Percentiles rank a stretch among this genome's conserved stretches.
Evolutionary conservation across 2,329 filamentous ascomycete species (phyloP).

Genomic region (Aspergillus proliferans): DNA sequence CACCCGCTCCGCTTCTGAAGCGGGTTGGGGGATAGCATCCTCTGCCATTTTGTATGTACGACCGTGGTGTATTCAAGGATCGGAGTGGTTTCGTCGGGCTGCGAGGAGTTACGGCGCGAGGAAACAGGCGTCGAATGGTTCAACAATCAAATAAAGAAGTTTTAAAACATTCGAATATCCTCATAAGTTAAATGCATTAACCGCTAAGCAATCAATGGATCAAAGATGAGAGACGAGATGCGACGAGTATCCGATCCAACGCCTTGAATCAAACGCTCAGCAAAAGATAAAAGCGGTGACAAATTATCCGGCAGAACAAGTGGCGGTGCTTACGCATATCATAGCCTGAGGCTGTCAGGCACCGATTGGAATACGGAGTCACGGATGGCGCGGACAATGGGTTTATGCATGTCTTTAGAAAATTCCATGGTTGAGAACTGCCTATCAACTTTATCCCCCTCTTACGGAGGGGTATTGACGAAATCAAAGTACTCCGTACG

Average conservation of each 20-base stretch:
- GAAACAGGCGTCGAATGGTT: too few relatives aligned
- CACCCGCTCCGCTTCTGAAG: slow-evolving; percentile 17
- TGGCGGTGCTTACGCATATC: neutral
- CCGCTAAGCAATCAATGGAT: too few relatives aligned
- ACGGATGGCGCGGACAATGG: neutral
- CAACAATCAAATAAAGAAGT: too few relatives aligned
- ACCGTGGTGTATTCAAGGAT: slow-evolving; percentile 3
- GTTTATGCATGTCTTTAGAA: too few relatives aligned
- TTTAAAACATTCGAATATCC: too few relatives aligned
- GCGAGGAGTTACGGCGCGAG: neutral
- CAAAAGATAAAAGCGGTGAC: neutral
- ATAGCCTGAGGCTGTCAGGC: neutral
- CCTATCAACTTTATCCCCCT: neutral
- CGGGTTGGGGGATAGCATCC: slow-evolving; percentile 13
- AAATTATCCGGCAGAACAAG: neutral
- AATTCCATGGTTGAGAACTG: too few relatives aligned
- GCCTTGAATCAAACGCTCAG: neutral
- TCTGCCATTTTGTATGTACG: slow-evolving; percentile 17
- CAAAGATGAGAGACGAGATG: neutral
- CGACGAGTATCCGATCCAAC: neutral
- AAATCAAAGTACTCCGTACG: neutral
- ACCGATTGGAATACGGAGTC: neutral
- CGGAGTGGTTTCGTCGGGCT: neutral
- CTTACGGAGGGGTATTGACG: neutral
- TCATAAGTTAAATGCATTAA: too few relatives aligned